Evolutionary conservation across 805 yeast species (phyloP), one percentile per base, ranked within the genome.

Genomic region (Metschnikowia kunwiensis): DNA sequence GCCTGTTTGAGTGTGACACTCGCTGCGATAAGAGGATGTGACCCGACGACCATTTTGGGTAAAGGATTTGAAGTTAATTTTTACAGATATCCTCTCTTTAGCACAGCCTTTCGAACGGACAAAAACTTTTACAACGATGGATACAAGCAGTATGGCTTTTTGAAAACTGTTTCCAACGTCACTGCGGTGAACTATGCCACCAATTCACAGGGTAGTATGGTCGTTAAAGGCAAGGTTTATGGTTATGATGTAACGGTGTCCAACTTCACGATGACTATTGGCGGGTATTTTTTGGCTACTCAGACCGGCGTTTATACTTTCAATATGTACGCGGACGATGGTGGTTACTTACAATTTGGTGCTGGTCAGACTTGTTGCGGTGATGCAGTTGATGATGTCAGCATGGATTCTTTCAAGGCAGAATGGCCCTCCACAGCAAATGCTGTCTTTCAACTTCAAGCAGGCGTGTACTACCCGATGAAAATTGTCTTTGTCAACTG

Each of bases 241-340:
- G 32, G 36, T 2, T 21, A 14, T 20, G 4, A 16, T 11, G 7
- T 34, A n/a, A 24, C 37, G 4, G 27, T 27, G 7, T 33, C 45
- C 12, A 42, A 38, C 27, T 34, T 31, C 13, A 19, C 45, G 7
- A 28, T 34, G 32, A 31, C 24, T 19, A 20, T 34, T 10, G 34
- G 24, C 3, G 45, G 45, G 7, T 42, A 21, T 29, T 42, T 42
- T 14, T 28, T 24, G 30, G 42, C 45, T 3, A n/a, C 20, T 12
- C 29, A 27, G n/a, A 24, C 40, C 8, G 45, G 45, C 4, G 15
- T 12, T 2, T 34, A 38, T 13, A 28, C 30, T 11, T 42, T 42
- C 24, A 16, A 33, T 3, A 23, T 38, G 28, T 16, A 11, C 12
- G 28, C 34, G 8, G 42, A 42, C 8, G 45, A 38, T 6, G 45